Evolutionary conservation across 768 basidiomycete genomes (phyloP).

Genomic region (Pisolithus albus): DNA sequence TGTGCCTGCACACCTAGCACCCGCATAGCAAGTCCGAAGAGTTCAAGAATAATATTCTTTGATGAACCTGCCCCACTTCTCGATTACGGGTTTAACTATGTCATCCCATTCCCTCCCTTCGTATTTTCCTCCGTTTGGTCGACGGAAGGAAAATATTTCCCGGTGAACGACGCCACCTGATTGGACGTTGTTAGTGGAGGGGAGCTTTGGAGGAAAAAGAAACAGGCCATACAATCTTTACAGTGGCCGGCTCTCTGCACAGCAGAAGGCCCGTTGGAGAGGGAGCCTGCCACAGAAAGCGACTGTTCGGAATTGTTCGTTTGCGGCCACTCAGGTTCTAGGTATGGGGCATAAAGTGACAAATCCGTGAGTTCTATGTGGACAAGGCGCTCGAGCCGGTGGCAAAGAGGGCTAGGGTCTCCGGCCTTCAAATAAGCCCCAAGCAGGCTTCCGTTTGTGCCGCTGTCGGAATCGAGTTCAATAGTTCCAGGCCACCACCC

Average conservation of each 20-base stretch:
- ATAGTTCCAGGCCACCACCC: slow-evolving; percentile 66
- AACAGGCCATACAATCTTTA: slow-evolving; percentile 37
- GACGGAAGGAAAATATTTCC: slow-evolving; percentile 73
- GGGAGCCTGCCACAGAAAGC: slow-evolving; percentile 8
- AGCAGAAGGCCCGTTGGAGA: slow-evolving; percentile 1
- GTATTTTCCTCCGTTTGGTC: slow-evolving; percentile 45
- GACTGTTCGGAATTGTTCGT: slow-evolving; percentile 25
- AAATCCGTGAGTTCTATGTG: slow-evolving; percentile 78
- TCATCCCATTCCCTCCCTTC: slow-evolving; percentile 67
- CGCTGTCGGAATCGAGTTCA: slow-evolving; percentile 30
- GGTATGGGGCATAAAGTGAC: slow-evolving; percentile 49
- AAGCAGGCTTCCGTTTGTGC: slow-evolving; percentile 42
- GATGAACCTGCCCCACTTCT: slow-evolving; percentile 71
- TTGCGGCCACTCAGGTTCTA: slow-evolving; percentile 42
- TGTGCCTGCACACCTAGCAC: neutral
- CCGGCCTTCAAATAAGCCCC: slow-evolving; percentile 61
- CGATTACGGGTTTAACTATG: slow-evolving; percentile 68
- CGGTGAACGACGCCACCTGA: slow-evolving; percentile 56
- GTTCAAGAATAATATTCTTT: slow-evolving; percentile 25
- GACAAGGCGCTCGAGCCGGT: slow-evolving; percentile 71
- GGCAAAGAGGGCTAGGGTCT: slow-evolving; percentile 55
- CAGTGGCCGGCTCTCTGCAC: slow-evolving; percentile 28
- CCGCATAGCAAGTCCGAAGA: neutral
- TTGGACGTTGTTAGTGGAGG: neutral
- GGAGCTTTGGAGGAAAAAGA: slow-evolving; percentile 13